These are phyloP conservation scores for Delphinella strobiligena DNA, from an alignment of 2,329 filamentous ascomycete species.

Conservation along the genomic window DNA sequence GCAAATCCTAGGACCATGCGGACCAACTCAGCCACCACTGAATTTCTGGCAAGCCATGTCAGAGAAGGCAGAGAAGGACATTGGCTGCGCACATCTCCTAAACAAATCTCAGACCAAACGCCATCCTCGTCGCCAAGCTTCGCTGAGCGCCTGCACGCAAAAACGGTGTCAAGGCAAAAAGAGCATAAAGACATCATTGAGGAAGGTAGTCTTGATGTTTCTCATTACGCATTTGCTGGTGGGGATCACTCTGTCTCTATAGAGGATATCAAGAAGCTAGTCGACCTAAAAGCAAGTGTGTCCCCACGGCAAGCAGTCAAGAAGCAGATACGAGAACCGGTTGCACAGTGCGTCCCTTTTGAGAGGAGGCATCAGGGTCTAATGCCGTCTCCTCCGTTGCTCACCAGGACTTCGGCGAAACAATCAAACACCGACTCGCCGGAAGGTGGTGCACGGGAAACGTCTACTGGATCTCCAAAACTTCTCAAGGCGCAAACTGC, in stretches of 20 bases:
- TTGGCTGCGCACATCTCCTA: constrained; percentile 20
- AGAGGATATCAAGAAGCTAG: constrained; percentile 1
- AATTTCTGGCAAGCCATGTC: too few species aligned
- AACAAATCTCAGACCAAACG: not conserved
- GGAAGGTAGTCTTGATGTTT: too few species aligned
- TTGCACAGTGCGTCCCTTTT: constrained; percentile 12
- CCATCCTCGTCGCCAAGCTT: not conserved
- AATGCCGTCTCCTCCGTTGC: constrained; percentile 17
- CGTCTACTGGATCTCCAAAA: constrained; percentile 15
- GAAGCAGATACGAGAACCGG: not conserved
- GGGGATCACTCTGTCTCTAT: constrained; percentile 1
- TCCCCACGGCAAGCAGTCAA: not conserved
- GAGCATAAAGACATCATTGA: too few species aligned
- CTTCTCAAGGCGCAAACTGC: constrained; percentile 14
- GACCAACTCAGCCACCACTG: too few species aligned
- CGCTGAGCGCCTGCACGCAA: not conserved
- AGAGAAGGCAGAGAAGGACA: constrained; percentile 25
- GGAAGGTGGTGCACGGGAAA: constrained; percentile 13
- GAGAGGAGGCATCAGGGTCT: constrained; percentile 15
- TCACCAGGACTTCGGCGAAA: too few species aligned
- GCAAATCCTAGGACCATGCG: too few species aligned
- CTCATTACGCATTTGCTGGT: too few species aligned
- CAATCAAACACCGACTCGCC: constrained; percentile 7
- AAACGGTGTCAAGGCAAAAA: too few species aligned
- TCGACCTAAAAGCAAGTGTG: not conserved